phyloP scores from a whole-genome alignment of 2,329 filamentous ascomycete species.

The Gnomoniopsis sp. region DNA sequence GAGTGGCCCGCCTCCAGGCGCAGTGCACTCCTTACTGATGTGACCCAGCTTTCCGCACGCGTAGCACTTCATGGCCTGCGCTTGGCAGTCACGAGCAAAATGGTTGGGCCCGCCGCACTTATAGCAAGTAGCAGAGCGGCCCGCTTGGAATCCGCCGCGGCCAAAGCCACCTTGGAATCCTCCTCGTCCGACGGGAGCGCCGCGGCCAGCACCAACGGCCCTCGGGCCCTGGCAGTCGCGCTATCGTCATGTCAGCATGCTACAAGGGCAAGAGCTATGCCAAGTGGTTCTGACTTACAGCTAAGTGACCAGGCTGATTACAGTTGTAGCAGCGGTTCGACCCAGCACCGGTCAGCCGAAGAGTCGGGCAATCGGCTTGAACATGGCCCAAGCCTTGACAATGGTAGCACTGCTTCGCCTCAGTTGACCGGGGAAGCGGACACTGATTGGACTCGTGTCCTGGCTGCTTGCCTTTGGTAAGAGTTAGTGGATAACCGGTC shows the following conservation, averaged over 20 bases:
- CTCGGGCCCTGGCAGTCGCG: slow-evolving; percentile 81
- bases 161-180: slow-evolving; percentile 61
- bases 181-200: slow-evolving; percentile 67
- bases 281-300: slow-evolving; percentile 52
- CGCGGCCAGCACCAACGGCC: slow-evolving; percentile 58
- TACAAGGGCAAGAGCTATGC: slow-evolving; percentile 11
- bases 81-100: slow-evolving; percentile 97
- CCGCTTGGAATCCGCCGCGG: slow-evolving; percentile 70
- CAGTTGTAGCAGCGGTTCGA: slow-evolving; percentile 95
- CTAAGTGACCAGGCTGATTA: slow-evolving; percentile 87
- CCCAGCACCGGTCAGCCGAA: slow-evolving; percentile 81
- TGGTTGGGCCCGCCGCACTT: slow-evolving; percentile 89
- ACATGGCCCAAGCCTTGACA: slow-evolving; percentile 98
- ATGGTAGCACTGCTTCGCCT: slow-evolving; percentile 99
- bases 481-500: slow-evolving; percentile 21
- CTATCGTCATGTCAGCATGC: slow-evolving; percentile 34
- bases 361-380: slow-evolving; percentile 96
- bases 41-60: slow-evolving; percentile 93
- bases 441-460: slow-evolving; percentile 98
- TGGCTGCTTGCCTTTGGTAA: slow-evolving; percentile 71
- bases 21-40: slow-evolving; percentile 91
- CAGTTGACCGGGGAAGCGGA: slow-evolving; percentile 92
- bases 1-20: slow-evolving; percentile 90
- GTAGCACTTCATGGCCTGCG: slow-evolving; percentile 98
- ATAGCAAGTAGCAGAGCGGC: slow-evolving; percentile 68